Percentiles rank a stretch among this genome's conserved stretches.
Evolutionary conservation across 768 basidiomycete genomes (phyloP).

Genomic region (Mycena vitilis): DNA sequence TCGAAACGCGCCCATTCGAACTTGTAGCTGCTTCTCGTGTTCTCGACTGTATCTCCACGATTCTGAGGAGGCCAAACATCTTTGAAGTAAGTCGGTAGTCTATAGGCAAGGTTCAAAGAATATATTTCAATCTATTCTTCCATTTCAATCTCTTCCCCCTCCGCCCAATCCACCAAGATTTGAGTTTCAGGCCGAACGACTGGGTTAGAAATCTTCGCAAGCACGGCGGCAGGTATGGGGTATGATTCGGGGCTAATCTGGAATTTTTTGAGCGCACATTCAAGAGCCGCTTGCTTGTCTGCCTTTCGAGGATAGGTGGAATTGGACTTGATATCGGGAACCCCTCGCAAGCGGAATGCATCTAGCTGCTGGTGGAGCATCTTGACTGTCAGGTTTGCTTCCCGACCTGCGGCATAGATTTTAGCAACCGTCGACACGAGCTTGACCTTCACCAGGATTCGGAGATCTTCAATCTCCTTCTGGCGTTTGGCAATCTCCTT

Average conservation of each 20-base stretch:
- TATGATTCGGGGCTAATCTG: not conserved
- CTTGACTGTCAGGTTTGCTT: not conserved
- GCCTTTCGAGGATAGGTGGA: constrained; percentile 5
- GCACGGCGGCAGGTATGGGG: not conserved
- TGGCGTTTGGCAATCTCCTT: constrained; percentile 3
- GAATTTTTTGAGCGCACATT: constrained; percentile 6
- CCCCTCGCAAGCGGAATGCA: constrained; percentile 11
- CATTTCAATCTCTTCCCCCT: not conserved
- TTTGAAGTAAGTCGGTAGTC: too few species aligned
- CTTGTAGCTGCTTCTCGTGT: too few species aligned
- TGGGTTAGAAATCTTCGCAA: not conserved
- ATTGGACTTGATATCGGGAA: constrained; percentile 3
- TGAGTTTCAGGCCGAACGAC: not conserved
- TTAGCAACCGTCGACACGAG: constrained; percentile 2
- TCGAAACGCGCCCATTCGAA: too few species aligned
- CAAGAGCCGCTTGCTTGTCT: constrained; percentile 2
- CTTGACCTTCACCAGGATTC: not conserved
- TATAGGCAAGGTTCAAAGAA: too few species aligned
- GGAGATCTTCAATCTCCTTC: constrained; percentile 16
- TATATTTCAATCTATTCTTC: too few species aligned
- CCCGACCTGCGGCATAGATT: constrained; percentile 3
- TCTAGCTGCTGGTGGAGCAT: constrained; percentile 7
- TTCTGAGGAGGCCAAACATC: too few species aligned
- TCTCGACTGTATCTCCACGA: too few species aligned
- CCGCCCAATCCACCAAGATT: not conserved